These are phyloP conservation scores for Cyclotella kingstonii DNA, from an alignment of 108 stramenopile species.

Conservation along the genomic window DNA sequence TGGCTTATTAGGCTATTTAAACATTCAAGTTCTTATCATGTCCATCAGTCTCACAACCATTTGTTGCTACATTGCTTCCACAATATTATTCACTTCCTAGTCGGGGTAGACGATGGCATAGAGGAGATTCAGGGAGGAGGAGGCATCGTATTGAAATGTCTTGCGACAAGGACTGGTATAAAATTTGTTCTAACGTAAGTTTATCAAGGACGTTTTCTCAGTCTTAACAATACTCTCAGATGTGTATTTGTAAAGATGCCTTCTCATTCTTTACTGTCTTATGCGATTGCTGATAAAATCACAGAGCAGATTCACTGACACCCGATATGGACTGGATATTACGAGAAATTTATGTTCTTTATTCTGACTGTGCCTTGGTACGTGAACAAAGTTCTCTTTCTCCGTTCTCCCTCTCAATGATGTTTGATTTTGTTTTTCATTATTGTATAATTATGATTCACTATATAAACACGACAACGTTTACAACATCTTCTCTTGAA, in stretches of 20 bases:
- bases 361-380: conserved; percentile 78
- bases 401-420: background rate
- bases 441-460: no score
- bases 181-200: conserved; percentile 89
- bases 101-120: conserved; percentile 82
- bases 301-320: conserved; percentile 71
- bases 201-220: background rate
- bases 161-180: conserved; percentile 84
- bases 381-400: background rate
- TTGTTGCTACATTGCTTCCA: background rate
- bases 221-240: no score
- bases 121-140: conserved; percentile 79
- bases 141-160: conserved; percentile 61
- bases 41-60: background rate
- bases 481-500: no score
- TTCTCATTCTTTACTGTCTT: background rate
- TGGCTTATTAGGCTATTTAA: no score
- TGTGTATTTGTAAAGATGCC: background rate
- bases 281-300: background rate
- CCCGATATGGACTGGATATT: conserved; percentile 62
- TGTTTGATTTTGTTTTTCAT: background rate
- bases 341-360: conserved; percentile 77
- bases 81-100: background rate
- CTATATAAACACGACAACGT: no score
- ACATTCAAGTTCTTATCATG: no score